Percentiles rank a stretch among this genome's conserved stretches.
phyloP scores from a whole-genome alignment of 2,329 filamentous ascomycete genomes.

The Juglanconis juglandina region DNA sequence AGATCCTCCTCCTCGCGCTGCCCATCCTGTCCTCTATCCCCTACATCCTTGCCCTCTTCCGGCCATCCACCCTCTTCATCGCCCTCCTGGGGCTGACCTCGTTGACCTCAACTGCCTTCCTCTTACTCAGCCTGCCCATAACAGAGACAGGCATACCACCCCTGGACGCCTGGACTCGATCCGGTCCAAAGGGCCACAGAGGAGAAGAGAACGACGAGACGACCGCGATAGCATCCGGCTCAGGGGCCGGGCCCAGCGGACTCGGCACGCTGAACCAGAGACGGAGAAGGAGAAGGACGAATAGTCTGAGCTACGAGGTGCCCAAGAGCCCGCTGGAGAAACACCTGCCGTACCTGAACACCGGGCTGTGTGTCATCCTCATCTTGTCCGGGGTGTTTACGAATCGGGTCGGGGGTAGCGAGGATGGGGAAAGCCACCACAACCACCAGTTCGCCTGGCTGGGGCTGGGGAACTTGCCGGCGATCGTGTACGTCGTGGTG shows the following conservation, averaged over 20 bases:
- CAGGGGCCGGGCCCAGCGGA: background rate
- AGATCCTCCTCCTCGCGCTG: conserved; percentile 56
- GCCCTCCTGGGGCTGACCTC: conserved; percentile 60
- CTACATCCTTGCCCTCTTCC: conserved; percentile 51
- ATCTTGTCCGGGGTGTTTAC: conserved; percentile 40
- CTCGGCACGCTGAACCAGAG: conserved; percentile 10
- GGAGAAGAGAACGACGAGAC: background rate
- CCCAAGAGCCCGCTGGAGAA: conserved; percentile 46
- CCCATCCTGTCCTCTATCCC: conserved; percentile 54
- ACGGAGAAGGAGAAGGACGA: conserved; percentile 11
- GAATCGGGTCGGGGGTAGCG: conserved; percentile 25
- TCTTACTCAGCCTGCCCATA: conserved; percentile 55
- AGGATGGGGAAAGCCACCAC: background rate
- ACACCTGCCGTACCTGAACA: conserved; percentile 60
- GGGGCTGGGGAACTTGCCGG: conserved; percentile 47
- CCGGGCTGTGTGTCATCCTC: conserved; percentile 52
- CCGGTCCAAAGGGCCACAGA: conserved; percentile 21
- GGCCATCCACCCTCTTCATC: conserved; percentile 33
- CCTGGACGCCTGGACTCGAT: conserved; percentile 44
- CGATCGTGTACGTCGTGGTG: conserved; percentile 57
- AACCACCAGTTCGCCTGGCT: conserved; percentile 17
- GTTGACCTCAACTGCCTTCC: conserved; percentile 59
- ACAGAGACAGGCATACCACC: conserved; percentile 49
- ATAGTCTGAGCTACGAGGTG: conserved; percentile 20
- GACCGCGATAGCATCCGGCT: background rate